Conservation (phyloP, 805 yeast genomes). For the Ogataea corticis region DNA sequence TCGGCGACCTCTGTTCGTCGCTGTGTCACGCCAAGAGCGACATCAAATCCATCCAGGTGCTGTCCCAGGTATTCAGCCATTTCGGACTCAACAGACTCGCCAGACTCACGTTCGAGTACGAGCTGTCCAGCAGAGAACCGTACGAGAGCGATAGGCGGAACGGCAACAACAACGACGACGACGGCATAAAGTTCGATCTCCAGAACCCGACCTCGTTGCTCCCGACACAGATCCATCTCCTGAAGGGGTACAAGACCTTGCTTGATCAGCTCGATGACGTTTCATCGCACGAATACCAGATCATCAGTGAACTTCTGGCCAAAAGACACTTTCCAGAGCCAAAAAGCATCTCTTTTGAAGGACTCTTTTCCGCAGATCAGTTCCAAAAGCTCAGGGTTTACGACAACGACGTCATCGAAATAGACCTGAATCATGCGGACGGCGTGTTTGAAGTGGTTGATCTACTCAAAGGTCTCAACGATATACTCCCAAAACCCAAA, state of each 20-base stretch:
- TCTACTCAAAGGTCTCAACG: constrained; percentile 25
- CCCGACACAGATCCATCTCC: constrained; percentile 29
- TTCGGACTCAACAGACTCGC: constrained; percentile 51
- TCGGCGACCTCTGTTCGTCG: constrained; percentile 67
- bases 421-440: constrained; percentile 19
- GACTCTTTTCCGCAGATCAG: constrained; percentile 14
- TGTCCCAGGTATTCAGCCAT: constrained; percentile 52
- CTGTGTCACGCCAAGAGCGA: constrained; percentile 71
- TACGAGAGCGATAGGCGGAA: constrained; percentile 32
- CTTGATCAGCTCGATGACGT: constrained; percentile 21
- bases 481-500: constrained; percentile 40
- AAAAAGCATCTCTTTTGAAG: constrained; percentile 11
- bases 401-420: constrained; percentile 19
- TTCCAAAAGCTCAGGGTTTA: constrained; percentile 28
- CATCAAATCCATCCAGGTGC: constrained; percentile 47
- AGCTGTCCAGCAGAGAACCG: constrained; percentile 40
- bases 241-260: constrained; percentile 23
- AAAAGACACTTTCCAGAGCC: constrained; percentile 2
- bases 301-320: constrained; percentile 8
- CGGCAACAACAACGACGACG: constrained; percentile 13
- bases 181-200: constrained; percentile 26
- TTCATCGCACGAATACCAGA: constrained; percentile 11
- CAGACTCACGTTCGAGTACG: constrained; percentile 60
- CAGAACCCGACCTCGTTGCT: constrained; percentile 27
- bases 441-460: constrained; percentile 20